Evolutionary conservation across 192 early-diverging fungal species (phyloP).

Genomic region (Pilobolus umbonatus): DNA sequence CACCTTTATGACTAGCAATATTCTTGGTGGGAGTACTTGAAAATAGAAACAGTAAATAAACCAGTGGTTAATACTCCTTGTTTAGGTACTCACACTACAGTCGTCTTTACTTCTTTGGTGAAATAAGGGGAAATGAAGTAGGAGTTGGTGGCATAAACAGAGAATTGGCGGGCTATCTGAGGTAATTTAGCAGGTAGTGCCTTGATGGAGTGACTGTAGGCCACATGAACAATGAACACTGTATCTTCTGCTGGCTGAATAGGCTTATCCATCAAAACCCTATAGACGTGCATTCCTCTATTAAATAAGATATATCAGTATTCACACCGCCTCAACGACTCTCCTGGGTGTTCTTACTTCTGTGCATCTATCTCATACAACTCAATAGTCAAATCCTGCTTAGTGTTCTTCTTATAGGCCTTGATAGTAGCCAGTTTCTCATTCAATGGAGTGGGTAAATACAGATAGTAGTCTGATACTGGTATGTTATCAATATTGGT

Average conservation of each 20-base stretch:
- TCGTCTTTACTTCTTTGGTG: slow-evolving; percentile 70
- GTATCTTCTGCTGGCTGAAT: slow-evolving; percentile 55
- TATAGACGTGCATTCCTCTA: slow-evolving; percentile 43
- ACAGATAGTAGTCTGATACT: slow-evolving; percentile 44
- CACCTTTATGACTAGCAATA: slow-evolving; percentile 38
- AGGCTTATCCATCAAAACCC: slow-evolving; percentile 37
- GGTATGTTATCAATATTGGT: slow-evolving; percentile 39
- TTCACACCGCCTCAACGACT: neutral
- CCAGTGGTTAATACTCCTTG: neutral
- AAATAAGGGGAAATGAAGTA: slow-evolving; percentile 65
- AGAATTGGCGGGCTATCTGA: slow-evolving; percentile 65
- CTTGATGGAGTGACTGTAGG: slow-evolving; percentile 38
- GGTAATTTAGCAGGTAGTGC: slow-evolving; percentile 50
- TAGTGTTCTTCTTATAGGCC: slow-evolving; percentile 38
- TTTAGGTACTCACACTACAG: slow-evolving; percentile 59
- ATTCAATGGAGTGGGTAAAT: slow-evolving; percentile 26
- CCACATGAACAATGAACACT: slow-evolving; percentile 51
- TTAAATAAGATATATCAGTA: neutral
- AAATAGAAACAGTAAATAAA: neutral
- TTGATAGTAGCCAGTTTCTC: slow-evolving; percentile 35
- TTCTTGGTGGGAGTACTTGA: slow-evolving; percentile 32
- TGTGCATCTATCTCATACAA: slow-evolving; percentile 24
- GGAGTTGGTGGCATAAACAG: slow-evolving; percentile 56
- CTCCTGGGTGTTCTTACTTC: slow-evolving; percentile 11
- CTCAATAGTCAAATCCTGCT: slow-evolving; percentile 31